Conservation (phyloP, 441 rosid species). For the Adansonia madagascariensis region DNA sequence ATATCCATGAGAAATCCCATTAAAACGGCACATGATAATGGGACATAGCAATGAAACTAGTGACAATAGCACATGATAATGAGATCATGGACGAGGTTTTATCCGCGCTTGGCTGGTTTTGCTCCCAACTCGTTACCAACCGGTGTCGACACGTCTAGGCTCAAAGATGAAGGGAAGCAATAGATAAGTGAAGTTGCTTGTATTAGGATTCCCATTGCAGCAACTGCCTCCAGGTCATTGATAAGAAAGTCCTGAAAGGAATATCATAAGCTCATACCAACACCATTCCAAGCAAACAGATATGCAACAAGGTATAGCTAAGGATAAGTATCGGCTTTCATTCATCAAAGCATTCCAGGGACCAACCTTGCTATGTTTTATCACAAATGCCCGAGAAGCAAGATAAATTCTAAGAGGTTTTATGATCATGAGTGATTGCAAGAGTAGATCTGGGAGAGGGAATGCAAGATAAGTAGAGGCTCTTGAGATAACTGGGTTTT, state of each 20-base stretch:
- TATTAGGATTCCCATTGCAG: conserved; percentile 43
- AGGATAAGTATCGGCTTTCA: conserved; percentile 36
- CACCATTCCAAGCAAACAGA: conserved; percentile 52
- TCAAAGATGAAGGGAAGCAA: conserved; percentile 42
- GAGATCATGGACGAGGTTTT: conserved; percentile 33
- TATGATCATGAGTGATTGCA: conserved; percentile 36
- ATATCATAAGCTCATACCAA: conserved; percentile 52
- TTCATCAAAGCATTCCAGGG: conserved; percentile 34
- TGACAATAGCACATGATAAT: conserved; percentile 32
- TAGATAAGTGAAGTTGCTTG: conserved; percentile 42
- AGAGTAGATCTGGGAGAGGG: conserved; percentile 42
- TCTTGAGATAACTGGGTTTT: conserved; percentile 36
- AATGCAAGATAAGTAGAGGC: conserved; percentile 36
- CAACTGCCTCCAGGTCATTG: conserved; percentile 35
- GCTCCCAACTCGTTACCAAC: conserved; percentile 46
- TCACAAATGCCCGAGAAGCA: conserved; percentile 33
- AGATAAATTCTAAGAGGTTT: conserved; percentile 41
- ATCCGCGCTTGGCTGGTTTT: conserved; percentile 28
- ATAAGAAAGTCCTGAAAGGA: conserved; percentile 37
- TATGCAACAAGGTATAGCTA: conserved; percentile 42
- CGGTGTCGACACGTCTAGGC: conserved; percentile 38
- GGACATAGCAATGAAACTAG: conserved; percentile 31
- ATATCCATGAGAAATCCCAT: conserved; percentile 33
- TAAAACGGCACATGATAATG: conserved; percentile 25
- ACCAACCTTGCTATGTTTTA: conserved; percentile 39